Conservation (phyloP, 2,329 filamentous ascomycete genomes). For the Claviceps fusiformis region DNA sequence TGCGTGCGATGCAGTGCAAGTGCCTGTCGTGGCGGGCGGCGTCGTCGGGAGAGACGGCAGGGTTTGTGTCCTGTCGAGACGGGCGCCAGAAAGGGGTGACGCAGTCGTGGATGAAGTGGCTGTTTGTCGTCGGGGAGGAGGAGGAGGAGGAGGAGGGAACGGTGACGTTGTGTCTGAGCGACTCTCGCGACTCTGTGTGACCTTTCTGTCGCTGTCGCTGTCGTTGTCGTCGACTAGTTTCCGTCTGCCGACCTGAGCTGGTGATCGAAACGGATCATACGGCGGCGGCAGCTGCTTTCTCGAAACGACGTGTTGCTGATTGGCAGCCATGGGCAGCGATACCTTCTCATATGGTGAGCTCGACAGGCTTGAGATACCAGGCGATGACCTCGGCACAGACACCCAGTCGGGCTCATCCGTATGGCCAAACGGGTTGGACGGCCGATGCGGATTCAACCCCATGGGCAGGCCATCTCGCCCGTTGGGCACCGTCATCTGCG, state of each 20-base stretch:
- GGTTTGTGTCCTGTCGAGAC: conserved; percentile 13
- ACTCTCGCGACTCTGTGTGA: neutral
- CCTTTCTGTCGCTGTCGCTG: neutral
- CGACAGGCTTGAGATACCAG: conserved; percentile 42
- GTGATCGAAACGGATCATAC: conserved; percentile 31
- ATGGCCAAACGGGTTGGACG: conserved; percentile 67
- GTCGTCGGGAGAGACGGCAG: conserved; percentile 15
- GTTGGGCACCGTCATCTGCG: conserved; percentile 52
- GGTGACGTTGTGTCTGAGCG: neutral
- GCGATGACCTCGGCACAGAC: conserved; percentile 40
- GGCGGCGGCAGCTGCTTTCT: conserved; percentile 39
- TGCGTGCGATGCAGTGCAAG: conserved; percentile 21
- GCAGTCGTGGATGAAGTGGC: conserved; percentile 8
- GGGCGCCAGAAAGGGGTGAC: conserved; percentile 4
- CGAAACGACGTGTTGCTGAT: conserved; percentile 12
- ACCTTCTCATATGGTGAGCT: conserved; percentile 47
- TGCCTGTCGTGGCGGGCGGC: conserved; percentile 13
- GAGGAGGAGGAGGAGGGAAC: conserved; percentile 17
- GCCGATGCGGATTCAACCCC: conserved; percentile 58
- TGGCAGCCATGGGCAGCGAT: conserved; percentile 31
- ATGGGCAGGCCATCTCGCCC: conserved; percentile 36
- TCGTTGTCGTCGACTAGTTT: conserved; percentile 17
- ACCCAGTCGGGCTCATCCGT: conserved; percentile 79
- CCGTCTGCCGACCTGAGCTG: conserved; percentile 31
- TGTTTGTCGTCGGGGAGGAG: conserved; percentile 28